Conservation (phyloP, 345 rosid species). For the Pelargonium nanum region DNA sequence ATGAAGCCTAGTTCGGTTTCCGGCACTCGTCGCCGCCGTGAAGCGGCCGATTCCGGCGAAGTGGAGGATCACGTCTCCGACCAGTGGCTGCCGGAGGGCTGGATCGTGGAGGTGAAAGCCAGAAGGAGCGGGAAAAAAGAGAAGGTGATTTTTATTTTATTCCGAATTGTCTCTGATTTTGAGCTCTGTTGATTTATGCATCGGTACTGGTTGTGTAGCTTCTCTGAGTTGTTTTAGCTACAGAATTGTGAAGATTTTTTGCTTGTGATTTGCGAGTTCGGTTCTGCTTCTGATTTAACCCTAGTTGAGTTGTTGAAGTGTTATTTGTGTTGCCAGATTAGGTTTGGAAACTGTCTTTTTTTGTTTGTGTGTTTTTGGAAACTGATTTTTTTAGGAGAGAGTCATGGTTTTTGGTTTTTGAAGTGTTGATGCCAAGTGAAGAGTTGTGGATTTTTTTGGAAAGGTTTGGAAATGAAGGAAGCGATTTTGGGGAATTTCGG, state of each 20-base stretch:
- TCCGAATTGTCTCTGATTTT: not conserved
- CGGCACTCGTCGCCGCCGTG: slow-evolving; percentile 6
- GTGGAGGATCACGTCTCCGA: slow-evolving; percentile 26
- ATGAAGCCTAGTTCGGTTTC: not conserved
- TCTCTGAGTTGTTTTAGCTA: too few relatives aligned
- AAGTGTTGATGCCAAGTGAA: not conserved
- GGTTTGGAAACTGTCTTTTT: not conserved
- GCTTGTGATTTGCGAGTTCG: not conserved
- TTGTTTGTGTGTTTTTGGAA: too few relatives aligned
- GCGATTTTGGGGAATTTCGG: not conserved
- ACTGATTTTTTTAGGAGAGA: not conserved
- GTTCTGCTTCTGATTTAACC: not conserved
- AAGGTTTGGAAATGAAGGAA: not conserved
- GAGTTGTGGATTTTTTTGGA: not conserved
- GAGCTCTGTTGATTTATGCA: not conserved
- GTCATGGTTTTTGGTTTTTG: not conserved
- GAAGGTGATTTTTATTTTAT: slow-evolving; percentile 36
- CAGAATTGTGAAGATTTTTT: not conserved
- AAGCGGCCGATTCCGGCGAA: slow-evolving; percentile 11
- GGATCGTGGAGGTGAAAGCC: slow-evolving; percentile 47
- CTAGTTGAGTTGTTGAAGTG: not conserved
- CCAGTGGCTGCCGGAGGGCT: slow-evolving; percentile 42
- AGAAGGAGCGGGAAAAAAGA: slow-evolving; percentile 57
- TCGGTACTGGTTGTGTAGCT: too few relatives aligned
- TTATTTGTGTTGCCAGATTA: not conserved